Base-by-base conservation (phyloP, 2,329 filamentous ascomycete genomes). In the Pseudogymnoascus pannorum region DNA sequence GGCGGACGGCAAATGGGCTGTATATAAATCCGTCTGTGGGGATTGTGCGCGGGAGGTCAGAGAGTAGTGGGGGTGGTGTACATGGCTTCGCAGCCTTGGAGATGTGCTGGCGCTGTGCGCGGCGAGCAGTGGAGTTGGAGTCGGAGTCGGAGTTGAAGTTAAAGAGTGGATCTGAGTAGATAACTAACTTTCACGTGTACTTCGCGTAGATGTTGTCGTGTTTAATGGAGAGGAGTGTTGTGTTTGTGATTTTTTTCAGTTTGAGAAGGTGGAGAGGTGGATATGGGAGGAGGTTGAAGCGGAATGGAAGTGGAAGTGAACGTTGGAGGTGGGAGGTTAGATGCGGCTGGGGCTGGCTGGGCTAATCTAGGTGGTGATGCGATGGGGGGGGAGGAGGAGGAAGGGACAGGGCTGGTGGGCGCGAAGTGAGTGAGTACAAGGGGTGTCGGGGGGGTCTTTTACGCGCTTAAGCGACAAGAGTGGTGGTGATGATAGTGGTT, bases 291-390 rank as follows among this genome's bases (percentile, higher is more conserved):
- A 12, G 20, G 22, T 7, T 38, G 40, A 44, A 44, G 40, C 8
- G 40, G 40, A 44, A 44, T 24, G 14, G 42, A 26, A 44, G 40
- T 40, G 36, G n/a, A 38, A 8, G 16, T 9, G 36, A 12, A 48
- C 12, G 42, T 48, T 48, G 42, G 26, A 48, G 42, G 22, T 9
- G 42, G 42, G 36, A 48, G 42, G 42, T 48, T 48, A 48, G 42
- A 48, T 48, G 42, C 42, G 42, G 42, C 42, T 48, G 42, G 42
- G 42, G 42, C 42, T 48, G 42, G 42, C 42, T 20, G 36, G 36
- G n/a, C n/a, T n/a, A n/a, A n/a, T n/a, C 36, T 48, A 2, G 35
- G 6, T 38, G 42, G 42, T 6, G n/a, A n/a, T 48, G 22, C 1
- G 22, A 48, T 24, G 42, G 42, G 7, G 8, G 31, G 31, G 31